Evolutionary conservation across 306 rosid genomes (phyloP), one percentile per base, ranked within the genome.

Genomic region (Betula pendula): DNA sequence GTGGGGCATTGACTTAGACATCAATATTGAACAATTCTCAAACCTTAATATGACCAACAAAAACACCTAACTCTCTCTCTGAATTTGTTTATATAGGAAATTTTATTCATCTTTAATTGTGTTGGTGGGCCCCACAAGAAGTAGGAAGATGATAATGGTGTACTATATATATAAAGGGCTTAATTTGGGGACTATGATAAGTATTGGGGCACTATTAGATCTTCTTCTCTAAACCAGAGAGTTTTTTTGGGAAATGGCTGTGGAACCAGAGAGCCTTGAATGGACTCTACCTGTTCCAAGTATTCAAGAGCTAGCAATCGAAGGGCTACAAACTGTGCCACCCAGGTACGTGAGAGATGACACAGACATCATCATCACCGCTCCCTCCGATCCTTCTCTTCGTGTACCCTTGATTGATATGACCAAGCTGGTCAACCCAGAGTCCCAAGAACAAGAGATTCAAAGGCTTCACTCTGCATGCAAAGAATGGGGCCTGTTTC

Each of bases 401-500:
- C 70, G 45, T 27, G 77, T 81, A 19, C 87, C 90, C 13, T 40
- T 84, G 27, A 83, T 86, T 14, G 86, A 81, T 55, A 69, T 79
- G 80, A 48, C 82, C 52, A 84, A 73, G 78, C 74, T 87, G 84
- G 71, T 84, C 74, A 65, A 87, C 79, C 33, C 67, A 17, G 50
- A 70, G 5, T 72, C 85, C 3, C 80, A 79, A 14, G 56, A 74
- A 24, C 4, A 62, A 25, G 86, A 86, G 68, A 78, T 86, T 81
- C 86, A 25, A 11, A 81, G 76, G 25, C 87, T 86, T 81, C 81
- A 81, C 69, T 80, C 71, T 49, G 87, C 90, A 1, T 86, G 88
- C 80, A 79, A 48, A 79, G 17, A 81, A 42, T 79, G 79, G 84
- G 90, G 90, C 49, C 79, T 70, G 42, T 84, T 86, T 81, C 90